phyloP scores from a whole-genome alignment of 1,284 basidiomycete genomes.

The Mrakiaceae sp. region DNA sequence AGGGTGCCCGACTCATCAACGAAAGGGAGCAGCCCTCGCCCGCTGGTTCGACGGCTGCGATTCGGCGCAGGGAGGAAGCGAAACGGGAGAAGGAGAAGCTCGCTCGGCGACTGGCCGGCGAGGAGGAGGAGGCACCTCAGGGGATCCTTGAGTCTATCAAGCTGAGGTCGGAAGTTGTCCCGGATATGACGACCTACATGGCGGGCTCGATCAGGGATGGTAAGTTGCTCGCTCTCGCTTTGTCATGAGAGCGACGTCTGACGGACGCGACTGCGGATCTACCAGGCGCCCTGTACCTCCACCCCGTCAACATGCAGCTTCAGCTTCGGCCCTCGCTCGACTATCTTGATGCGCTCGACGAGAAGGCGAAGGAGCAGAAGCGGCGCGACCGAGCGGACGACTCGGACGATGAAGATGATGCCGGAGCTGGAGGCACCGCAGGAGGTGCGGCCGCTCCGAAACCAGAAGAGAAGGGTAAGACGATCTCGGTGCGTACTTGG shows the following conservation, averaged over 20 bases:
- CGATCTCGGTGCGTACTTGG: conserved; percentile 11
- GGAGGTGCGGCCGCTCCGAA: neutral
- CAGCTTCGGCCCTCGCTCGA: conserved; percentile 17
- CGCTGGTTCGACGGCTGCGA: conserved; percentile 1
- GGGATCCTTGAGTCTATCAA: conserved; percentile 8
- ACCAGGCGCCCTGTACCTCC: conserved; percentile 15
- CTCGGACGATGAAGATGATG: conserved; percentile 13
- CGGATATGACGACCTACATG: conserved; percentile 16
- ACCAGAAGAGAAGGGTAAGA: conserved; percentile 8
- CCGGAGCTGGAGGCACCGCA: neutral
- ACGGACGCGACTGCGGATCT: too few relatives aligned
- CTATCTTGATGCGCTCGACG: conserved; percentile 16
- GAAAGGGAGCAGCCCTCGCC: conserved; percentile 10
- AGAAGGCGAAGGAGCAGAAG: conserved; percentile 11
- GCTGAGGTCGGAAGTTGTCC: conserved; percentile 16
- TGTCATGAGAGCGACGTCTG: neutral
- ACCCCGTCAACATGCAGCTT: conserved; percentile 11
- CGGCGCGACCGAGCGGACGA: conserved; percentile 11
- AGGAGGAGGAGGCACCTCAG: neutral
- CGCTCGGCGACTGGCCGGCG: neutral
- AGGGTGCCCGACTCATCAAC: conserved; percentile 8
- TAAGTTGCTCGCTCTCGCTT: neutral
- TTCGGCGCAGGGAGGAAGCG: neutral
- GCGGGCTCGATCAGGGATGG: conserved; percentile 10
- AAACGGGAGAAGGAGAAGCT: conserved; percentile 10